Conservation (phyloP, 495 filamentous ascomycete genomes). For the Neurospora sp. region DNA sequence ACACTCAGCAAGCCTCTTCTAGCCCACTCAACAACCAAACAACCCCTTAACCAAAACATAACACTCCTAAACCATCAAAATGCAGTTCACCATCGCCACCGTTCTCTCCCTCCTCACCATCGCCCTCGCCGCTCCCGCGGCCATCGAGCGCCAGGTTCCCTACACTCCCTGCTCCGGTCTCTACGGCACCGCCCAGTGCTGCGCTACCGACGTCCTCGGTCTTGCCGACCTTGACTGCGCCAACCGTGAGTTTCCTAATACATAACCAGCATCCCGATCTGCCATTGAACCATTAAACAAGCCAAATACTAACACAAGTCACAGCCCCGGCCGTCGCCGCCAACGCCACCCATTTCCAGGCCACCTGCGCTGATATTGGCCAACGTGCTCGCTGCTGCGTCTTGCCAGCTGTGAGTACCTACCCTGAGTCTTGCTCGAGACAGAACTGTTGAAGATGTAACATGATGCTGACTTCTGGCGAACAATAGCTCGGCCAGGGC, state of each 20-base stretch:
- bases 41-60: not conserved
- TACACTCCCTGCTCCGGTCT: constrained; percentile 30
- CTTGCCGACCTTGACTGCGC: constrained; percentile 34
- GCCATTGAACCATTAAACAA: too few relatives aligned
- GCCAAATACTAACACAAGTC: constrained; percentile 1
- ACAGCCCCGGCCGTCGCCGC: constrained; percentile 19
- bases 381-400: constrained; percentile 38
- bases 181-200: constrained; percentile 33
- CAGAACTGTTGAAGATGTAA: not conserved
- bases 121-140: constrained; percentile 15
- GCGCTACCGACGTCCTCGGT: constrained; percentile 34
- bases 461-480: not conserved
- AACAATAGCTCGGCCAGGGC: constrained; percentile 19
- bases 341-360: constrained; percentile 21
- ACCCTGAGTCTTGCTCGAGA: not conserved
- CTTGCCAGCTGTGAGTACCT: constrained; percentile 23
- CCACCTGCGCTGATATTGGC: constrained; percentile 27
- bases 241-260: constrained; percentile 14
- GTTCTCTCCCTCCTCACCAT: constrained; percentile 16
- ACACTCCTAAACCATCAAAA: constrained; percentile 14
- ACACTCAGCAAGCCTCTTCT: not conserved
- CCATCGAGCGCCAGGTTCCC: constrained; percentile 22
- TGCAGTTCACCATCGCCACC: constrained; percentile 20
- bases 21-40: not conserved
- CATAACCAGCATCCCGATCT: too few relatives aligned